Conservation (phyloP, 352 stramenopile genomes). For the Peronosclerospora sorghi region DNA sequence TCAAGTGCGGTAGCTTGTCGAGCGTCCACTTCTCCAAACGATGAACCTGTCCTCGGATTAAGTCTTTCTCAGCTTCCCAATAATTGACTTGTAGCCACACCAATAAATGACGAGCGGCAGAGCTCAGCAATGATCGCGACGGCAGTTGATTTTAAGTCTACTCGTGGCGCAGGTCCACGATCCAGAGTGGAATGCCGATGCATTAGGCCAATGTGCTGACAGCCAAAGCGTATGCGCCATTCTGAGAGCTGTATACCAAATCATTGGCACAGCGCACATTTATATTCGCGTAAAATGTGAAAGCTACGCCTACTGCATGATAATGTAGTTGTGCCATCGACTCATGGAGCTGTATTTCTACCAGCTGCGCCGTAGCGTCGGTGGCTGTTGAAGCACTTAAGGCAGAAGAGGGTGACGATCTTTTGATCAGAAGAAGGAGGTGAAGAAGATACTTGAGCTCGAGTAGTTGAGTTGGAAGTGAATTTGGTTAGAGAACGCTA, state of each 20-base stretch:
- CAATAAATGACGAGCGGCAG: no score
- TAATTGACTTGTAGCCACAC: no score
- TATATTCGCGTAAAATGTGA: conserved; percentile 51
- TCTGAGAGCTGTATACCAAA: conserved; percentile 73
- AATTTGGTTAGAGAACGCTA: no score
- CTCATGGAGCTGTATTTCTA: conserved; percentile 71
- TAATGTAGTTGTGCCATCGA: conserved; percentile 49
- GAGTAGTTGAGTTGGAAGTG: no score
- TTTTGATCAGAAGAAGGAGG: no score
- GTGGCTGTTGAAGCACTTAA: no score
- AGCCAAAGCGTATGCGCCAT: conserved; percentile 57
- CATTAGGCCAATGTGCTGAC: conserved; percentile 70
- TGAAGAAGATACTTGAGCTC: no score
- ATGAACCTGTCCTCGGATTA: conserved; percentile 37
- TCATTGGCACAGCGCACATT: conserved; percentile 76
- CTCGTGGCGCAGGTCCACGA: conserved; percentile 89
- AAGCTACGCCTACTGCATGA: conserved; percentile 60
- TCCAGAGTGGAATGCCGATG: no score
- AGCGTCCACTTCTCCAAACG: conserved; percentile 27
- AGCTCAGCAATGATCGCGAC: conserved; percentile 76
- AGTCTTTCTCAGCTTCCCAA: conserved; percentile 68
- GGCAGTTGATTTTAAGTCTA: conserved; percentile 89
- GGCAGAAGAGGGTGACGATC: no score
- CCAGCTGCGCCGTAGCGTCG: conserved; percentile 59
- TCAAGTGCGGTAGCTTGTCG: conserved; percentile 16